A percentile compares a stretch with the other conserved stretches of the same genome.
phyloP scores from a whole-genome alignment of 805 yeast species.

The Sugiyamaella americana region DNA sequence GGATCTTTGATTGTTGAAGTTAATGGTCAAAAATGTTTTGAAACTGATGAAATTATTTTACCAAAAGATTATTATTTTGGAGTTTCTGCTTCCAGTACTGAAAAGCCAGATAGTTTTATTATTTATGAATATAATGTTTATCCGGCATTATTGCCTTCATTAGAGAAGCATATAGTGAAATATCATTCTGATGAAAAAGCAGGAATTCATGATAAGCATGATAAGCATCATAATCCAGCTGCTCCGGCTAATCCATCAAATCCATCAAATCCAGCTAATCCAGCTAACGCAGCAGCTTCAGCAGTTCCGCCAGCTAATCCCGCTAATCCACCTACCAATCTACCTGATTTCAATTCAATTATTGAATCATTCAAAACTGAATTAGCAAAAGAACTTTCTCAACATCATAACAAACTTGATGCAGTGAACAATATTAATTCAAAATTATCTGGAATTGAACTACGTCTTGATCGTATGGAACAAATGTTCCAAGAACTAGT shows the following conservation, averaged over 20 bases:
- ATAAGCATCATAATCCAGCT: neutral
- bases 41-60: constrained; percentile 28
- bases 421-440: neutral
- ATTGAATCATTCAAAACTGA: neutral
- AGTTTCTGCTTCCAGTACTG: constrained; percentile 28
- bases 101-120: constrained; percentile 20
- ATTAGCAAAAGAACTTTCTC: neutral
- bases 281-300: neutral
- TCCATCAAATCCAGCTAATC: neutral
- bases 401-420: neutral
- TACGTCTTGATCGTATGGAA: constrained; percentile 15
- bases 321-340: neutral
- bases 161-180: neutral
- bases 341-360: neutral
- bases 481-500: constrained; percentile 8
- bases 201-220: neutral
- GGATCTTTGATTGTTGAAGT: constrained; percentile 32
- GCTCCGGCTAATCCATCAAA: neutral
- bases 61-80: constrained; percentile 32
- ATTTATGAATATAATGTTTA: constrained; percentile 17
- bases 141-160: constrained; percentile 3
- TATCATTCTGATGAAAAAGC: neutral
- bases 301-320: neutral
- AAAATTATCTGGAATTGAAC: constrained; percentile 9
- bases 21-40: constrained; percentile 35